A percentile compares a stretch with the other conserved stretches of the same genome.
phyloP scores from a whole-genome alignment of 2,329 filamentous ascomycete genomes.

The Hypoxylon sp. region DNA sequence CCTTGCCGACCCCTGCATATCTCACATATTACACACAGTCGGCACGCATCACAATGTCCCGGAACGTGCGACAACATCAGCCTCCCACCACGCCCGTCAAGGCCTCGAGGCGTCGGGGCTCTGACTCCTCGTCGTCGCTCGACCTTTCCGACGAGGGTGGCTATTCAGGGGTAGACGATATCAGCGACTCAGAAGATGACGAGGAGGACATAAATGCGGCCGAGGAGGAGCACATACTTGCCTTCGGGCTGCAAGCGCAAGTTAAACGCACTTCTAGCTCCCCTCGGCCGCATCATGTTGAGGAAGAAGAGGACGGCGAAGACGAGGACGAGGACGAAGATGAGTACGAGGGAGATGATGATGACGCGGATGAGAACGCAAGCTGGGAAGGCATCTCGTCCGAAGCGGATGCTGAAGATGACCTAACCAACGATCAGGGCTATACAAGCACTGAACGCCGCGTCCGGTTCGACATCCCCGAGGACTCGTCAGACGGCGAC shows the following conservation, averaged over 20 bases:
- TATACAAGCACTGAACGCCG: constrained; percentile 60
- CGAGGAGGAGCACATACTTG: constrained; percentile 79
- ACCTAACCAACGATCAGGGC: constrained; percentile 44
- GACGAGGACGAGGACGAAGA: constrained; percentile 51
- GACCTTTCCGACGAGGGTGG: constrained; percentile 71
- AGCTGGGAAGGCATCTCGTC: constrained; percentile 65
- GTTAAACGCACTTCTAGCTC: constrained; percentile 53
- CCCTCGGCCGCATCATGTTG: constrained; percentile 59
- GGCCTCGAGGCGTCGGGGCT: constrained; percentile 57
- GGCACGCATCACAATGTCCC: constrained; percentile 54
- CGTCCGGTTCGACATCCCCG: constrained; percentile 76
- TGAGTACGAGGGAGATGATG: constrained; percentile 49
- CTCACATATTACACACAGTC: constrained; percentile 36
- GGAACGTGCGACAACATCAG: constrained; percentile 60
- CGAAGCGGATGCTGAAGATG: constrained; percentile 53
- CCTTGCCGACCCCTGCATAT: constrained; percentile 41
- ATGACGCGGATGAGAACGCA: constrained; percentile 52
- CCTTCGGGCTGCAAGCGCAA: constrained; percentile 50
- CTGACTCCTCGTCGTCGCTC: constrained; percentile 62
- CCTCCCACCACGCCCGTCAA: constrained; percentile 54
- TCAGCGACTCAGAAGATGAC: constrained; percentile 79
- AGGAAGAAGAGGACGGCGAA: constrained; percentile 50
- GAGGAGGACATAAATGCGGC: constrained; percentile 78
- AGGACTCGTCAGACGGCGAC: constrained; percentile 72
- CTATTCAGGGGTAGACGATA: constrained; percentile 79